phyloP scores from a whole-genome alignment of 768 basidiomycete genomes.

The Trametes coccinea region DNA sequence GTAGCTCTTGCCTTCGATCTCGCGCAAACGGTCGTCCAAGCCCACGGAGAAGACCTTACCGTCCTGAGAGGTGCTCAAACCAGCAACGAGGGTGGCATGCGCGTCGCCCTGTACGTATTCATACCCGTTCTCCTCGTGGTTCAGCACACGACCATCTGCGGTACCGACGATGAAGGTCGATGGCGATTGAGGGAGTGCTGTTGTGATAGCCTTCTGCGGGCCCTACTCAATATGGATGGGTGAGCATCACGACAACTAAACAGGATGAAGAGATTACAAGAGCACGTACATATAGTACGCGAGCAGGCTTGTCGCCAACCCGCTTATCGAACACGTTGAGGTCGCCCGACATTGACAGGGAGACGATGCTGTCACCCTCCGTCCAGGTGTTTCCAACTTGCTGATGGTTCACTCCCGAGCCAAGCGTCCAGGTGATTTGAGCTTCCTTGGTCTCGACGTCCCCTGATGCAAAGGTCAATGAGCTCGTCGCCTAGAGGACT shows the following conservation, averaged over 20 bases:
- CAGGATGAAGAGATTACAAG: background rate
- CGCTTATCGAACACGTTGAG: conserved; percentile 84
- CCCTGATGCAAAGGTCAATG: conserved; percentile 48
- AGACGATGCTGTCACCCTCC: conserved; percentile 68
- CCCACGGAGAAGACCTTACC: conserved; percentile 70
- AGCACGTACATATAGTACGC: conserved; percentile 57
- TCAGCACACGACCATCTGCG: conserved; percentile 73
- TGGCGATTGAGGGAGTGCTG: conserved; percentile 45
- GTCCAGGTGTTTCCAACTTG: conserved; percentile 91
- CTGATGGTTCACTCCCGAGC: conserved; percentile 73
- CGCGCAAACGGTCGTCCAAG: conserved; percentile 78
- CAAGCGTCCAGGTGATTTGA: conserved; percentile 68
- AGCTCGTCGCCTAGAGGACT: too few relatives aligned
- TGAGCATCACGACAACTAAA: background rate
- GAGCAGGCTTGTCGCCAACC: conserved; percentile 56
- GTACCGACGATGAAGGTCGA: conserved; percentile 81
- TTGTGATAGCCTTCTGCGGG: conserved; percentile 79
- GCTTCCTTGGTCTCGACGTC: conserved; percentile 74
- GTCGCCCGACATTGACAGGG: conserved; percentile 79
- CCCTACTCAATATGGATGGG: conserved; percentile 45
- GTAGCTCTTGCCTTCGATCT: conserved; percentile 56
- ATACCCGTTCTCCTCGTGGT: conserved; percentile 56
- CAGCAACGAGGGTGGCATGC: conserved; percentile 72
- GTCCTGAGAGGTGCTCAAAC: conserved; percentile 47
- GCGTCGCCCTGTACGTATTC: conserved; percentile 56